Evolutionary conservation across 2,329 filamentous ascomycete genomes (phyloP).

Genomic region (Clarireedia paspali): DNA sequence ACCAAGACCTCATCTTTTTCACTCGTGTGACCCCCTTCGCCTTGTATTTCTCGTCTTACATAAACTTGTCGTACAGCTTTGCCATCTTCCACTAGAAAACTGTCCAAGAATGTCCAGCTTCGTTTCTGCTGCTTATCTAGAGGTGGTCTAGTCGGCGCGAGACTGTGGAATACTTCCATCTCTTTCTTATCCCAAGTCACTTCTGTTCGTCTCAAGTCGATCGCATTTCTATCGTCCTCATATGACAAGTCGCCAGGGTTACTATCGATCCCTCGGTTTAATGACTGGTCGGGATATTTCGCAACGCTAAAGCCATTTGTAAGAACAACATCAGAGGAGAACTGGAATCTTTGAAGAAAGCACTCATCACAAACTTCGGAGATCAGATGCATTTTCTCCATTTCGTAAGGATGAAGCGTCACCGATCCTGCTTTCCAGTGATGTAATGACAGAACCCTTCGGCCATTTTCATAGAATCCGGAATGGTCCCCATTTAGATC

Average conservation of each 20-base stretch:
- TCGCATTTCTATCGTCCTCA: neutral
- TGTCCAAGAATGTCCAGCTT: constrained; percentile 50
- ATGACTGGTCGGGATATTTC: constrained; percentile 26
- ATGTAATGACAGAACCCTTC: constrained; percentile 25
- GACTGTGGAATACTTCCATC: constrained; percentile 41
- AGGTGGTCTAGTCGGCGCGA: constrained; percentile 42
- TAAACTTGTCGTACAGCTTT: constrained; percentile 23
- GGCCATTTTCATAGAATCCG: constrained; percentile 28
- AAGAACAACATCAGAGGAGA: constrained; percentile 35
- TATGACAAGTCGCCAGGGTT: neutral
- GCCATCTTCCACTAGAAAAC: constrained; percentile 28
- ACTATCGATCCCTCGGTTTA: neutral
- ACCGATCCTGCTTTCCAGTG: constrained; percentile 27
- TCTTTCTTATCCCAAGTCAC: constrained; percentile 32
- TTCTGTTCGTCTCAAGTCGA: constrained; percentile 32
- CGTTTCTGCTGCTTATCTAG: constrained; percentile 46
- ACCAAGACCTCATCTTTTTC: constrained; percentile 22
- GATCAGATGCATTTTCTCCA: constrained; percentile 27
- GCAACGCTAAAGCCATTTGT: constrained; percentile 40
- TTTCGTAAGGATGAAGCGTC: constrained; percentile 24
- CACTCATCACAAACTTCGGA: constrained; percentile 32
- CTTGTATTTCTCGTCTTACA: constrained; percentile 13
- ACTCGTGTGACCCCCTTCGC: constrained; percentile 7
- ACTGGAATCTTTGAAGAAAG: constrained; percentile 38
- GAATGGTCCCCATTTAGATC: constrained; percentile 27